Conservation (phyloP, 495 filamentous ascomycete species). For the Physcia stellaris region DNA sequence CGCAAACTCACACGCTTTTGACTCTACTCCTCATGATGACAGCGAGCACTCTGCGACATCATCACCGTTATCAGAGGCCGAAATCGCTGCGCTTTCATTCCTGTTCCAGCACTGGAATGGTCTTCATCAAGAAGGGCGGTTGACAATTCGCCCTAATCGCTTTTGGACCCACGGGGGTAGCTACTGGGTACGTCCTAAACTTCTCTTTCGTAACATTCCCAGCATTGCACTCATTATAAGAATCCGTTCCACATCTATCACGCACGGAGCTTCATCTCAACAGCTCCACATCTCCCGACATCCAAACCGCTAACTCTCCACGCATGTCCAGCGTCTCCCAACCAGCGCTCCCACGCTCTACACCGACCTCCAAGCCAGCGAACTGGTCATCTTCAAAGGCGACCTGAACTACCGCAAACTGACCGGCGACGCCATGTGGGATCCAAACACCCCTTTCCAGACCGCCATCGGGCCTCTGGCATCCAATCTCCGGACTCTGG, state of each 20-base stretch:
- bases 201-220: too few relatives aligned
- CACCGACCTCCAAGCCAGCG: constrained; percentile 67
- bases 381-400: constrained; percentile 93
- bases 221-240: too few relatives aligned
- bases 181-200: constrained; percentile 87
- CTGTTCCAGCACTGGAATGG: constrained; percentile 69
- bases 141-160: constrained; percentile 65
- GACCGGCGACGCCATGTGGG: constrained; percentile 77
- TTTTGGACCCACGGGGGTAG: constrained; percentile 83
- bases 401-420: constrained; percentile 93
- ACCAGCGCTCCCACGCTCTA: constrained; percentile 46
- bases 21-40: constrained; percentile 55
- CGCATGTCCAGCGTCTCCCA: too few relatives aligned
- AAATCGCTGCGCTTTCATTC: constrained; percentile 53
- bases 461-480: constrained; percentile 76
- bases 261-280: too few relatives aligned
- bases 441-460: constrained; percentile 72
- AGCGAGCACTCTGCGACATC: constrained; percentile 39
- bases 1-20: constrained; percentile 62
- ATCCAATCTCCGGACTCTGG: constrained; percentile 67
- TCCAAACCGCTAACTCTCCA: too few relatives aligned
- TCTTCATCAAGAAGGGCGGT: constrained; percentile 67
- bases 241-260: too few relatives aligned
- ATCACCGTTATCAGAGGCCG: constrained; percentile 46
- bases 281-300: too few relatives aligned